Base-by-base conservation (phyloP, 148 eudicot species). In the Rhododendron williamsianum region DNA sequence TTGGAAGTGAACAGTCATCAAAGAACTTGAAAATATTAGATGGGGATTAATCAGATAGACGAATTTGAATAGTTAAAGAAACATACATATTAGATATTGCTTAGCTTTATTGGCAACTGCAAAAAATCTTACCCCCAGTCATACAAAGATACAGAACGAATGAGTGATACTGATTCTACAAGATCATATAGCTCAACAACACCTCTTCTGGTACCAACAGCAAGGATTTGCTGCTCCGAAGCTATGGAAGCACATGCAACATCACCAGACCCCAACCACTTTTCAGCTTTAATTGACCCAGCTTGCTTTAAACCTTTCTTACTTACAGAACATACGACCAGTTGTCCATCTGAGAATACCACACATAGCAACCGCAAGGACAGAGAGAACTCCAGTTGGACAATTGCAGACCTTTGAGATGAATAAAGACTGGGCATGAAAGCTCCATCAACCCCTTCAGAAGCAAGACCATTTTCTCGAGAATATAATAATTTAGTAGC, bases 171-270 rank as follows among this genome's bases (percentile, higher is more conserved):
- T 79, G 98, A 91, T 85, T 90, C 95, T 74, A 91, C 92, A 78
- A 97, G 92, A 88, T 97, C 94, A 89, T 94, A 97, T 67, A 97
- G 80, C 85, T 95, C 98, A 86, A 95, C 94, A 86, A 89, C 80
- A 51, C 99, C 99, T 90, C 88, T 92, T 86, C 87, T 91, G 87
- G 98, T 95, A 78, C 99, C 99, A 88, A 93, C 99, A 83, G 99
- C 99, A 86, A 97, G 93, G 86, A 97, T 92, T 88, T 94, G 38
- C 38, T 71, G 76, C 76, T 71, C 76, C 9, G 76, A 89, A 86
- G 98, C 94, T 73, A 95, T 83, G 77, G 99, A 94, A 87, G 91
- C 90, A 89, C 98, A 97, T 51, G 92, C 91, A 86, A 94, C 98
- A 88, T 97, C 98, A 83, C 92, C 90, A 58, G 95, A 89, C 77